Percentiles rank a stretch among this genome's conserved stretches.
phyloP scores from a whole-genome alignment of 2,329 filamentous ascomycete genomes.

The Harringtonia lauricola region DNA sequence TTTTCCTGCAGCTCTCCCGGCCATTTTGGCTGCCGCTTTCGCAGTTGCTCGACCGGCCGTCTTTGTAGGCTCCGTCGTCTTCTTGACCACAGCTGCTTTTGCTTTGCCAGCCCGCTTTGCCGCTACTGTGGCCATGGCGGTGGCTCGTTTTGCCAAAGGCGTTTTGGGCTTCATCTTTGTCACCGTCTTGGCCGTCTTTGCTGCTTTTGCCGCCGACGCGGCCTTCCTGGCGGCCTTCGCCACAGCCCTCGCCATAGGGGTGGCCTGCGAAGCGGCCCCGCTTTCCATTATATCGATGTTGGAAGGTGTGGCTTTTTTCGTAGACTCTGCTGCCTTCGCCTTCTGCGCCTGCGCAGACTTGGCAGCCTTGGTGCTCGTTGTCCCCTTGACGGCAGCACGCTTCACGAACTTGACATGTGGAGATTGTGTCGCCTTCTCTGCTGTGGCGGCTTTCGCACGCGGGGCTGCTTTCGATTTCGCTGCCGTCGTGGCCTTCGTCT shows the following conservation, averaged over 20 bases:
- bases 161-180: conserved; percentile 2
- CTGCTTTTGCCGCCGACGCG: conserved; percentile 10
- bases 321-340: background rate
- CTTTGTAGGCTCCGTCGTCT: background rate
- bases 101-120: conserved; percentile 2
- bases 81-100: background rate
- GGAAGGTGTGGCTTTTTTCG: background rate
- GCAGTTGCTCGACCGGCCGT: background rate
- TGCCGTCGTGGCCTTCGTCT: background rate
- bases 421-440: conserved; percentile 20
- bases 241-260: conserved; percentile 8
- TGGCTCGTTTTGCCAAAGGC: background rate
- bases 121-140: conserved; percentile 1
- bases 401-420: conserved; percentile 21
- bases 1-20: background rate
- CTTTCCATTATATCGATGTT: no score
- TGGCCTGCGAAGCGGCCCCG: conserved; percentile 19
- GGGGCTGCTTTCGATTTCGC: background rate
- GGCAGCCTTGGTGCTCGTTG: background rate
- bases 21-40: background rate
- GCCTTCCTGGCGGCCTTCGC: conserved; percentile 5
- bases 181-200: conserved; percentile 8
- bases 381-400: conserved; percentile 17
- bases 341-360: background rate
- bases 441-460: background rate